Evolutionary conservation across 202 grass and related monocot species (phyloP).

Genomic region (Eragrostis tef): DNA sequence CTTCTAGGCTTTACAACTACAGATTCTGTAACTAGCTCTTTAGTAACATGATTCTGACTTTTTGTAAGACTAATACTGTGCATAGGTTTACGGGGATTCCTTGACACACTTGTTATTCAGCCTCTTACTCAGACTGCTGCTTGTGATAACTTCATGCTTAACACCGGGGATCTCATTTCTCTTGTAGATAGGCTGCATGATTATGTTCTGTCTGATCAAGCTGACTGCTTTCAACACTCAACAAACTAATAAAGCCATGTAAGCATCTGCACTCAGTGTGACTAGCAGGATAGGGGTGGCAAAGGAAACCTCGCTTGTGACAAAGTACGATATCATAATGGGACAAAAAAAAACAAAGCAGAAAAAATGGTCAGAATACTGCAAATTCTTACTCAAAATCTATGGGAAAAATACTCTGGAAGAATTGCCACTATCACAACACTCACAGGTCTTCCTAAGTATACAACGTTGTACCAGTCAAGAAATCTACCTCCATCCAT

Average conservation of each 20-base stretch:
- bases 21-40: too few relatives aligned
- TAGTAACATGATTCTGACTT: too few relatives aligned
- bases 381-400: neutral
- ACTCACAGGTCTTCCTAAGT: neutral
- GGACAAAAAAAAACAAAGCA: neutral
- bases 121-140: too few relatives aligned
- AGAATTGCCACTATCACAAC: neutral
- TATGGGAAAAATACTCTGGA: neutral
- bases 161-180: conserved; percentile 1
- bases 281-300: neutral
- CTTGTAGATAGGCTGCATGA: conserved; percentile 6
- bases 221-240: neutral
- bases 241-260: neutral
- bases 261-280: neutral
- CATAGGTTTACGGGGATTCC: too few relatives aligned
- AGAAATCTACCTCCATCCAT: neutral
- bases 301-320: neutral
- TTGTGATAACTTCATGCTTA: too few relatives aligned
- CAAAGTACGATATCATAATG: neutral
- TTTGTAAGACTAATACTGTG: too few relatives aligned
- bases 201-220: neutral
- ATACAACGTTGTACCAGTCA: neutral
- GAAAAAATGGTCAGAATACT: neutral
- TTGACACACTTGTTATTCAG: too few relatives aligned
- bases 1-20: too few relatives aligned